Conservation (phyloP, 345 rosid species). For the Eutrema heterophyllum region DNA sequence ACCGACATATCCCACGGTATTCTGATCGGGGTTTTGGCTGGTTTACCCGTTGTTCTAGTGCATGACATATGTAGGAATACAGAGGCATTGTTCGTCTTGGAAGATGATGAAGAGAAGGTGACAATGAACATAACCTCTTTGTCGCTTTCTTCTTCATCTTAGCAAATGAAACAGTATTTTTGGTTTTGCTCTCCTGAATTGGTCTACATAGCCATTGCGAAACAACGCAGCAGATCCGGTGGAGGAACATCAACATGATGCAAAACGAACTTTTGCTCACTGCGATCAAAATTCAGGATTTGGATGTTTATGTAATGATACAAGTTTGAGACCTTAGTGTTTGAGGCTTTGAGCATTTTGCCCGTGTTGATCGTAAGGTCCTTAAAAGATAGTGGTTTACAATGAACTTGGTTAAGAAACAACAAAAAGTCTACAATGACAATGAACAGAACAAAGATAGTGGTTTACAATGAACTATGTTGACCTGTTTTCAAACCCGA, state of each 20-base stretch:
- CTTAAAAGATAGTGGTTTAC: neutral
- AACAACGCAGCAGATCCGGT: neutral
- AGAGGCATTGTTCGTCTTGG: constrained; percentile 32
- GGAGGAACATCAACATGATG: neutral
- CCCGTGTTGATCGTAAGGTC: neutral
- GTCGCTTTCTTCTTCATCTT: constrained; percentile 16
- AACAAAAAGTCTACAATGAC: neutral
- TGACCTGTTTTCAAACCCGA: too few species aligned
- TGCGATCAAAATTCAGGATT: neutral
- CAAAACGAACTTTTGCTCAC: too few species aligned
- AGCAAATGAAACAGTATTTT: neutral
- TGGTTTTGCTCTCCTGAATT: neutral
- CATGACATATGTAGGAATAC: constrained; percentile 46
- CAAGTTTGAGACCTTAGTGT: neutral
- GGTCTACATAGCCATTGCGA: neutral
- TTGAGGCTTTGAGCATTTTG: neutral
- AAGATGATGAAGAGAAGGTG: constrained; percentile 37
- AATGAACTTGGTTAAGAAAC: neutral
- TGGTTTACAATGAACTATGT: too few species aligned
- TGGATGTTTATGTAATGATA: neutral
- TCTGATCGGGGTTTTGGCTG: constrained; percentile 36
- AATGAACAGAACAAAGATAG: neutral
- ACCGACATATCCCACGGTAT: constrained; percentile 50
- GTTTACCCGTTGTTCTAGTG: constrained; percentile 34
- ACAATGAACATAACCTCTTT: neutral